Base-by-base conservation (phyloP, 73 alveolate genomes). In the Uronychia setigera region DNA sequence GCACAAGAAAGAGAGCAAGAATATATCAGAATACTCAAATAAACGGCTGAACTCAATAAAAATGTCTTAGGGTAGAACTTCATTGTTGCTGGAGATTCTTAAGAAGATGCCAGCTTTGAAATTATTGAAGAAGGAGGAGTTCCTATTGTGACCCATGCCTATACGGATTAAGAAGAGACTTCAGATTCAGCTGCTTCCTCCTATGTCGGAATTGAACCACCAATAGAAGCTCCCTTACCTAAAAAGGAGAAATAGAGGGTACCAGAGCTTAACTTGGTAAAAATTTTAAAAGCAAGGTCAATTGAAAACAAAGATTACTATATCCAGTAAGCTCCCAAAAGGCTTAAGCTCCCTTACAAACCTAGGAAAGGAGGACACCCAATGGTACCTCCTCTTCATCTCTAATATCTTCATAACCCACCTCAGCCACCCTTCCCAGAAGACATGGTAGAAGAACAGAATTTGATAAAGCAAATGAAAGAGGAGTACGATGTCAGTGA, bases 401-500 rank as follows among this genome's bases (percentile, higher is more conserved):
- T 46, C 19, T 46, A 46, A 19, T 46, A 46, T 46, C 67, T 46
- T 19, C 67, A 46, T 19, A 46, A 46, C 67, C 67, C 67, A 19
- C 67, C 67, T 46, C 67, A 46, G 67, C 67, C 67, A 11, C 67
- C 67, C n/a, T 46, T 46, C 67, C 67, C 67, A 46, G 67, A 46
- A 19, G 67, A 46, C 19, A 46, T 46, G 67, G 67, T 46, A 19
- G 67, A 46, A 19, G 67, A 46, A 19, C 67, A 46, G 67, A 5
- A 46, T 5, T 46, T 46, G 67, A 19, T 19, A 11, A 5, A 46
- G 67, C 19, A 46, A 19, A 11, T 46, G 67, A 5, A n/a, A n/a
- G n/a, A 46, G 67, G 19, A 11, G 67, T 46, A 46, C 67, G 67
- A 46, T 11, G 67, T 11, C 67, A 46, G 67, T 11, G 19, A 11